phyloP scores from a whole-genome alignment of 345 rosid species.

The Barbarea vulgaris region DNA sequence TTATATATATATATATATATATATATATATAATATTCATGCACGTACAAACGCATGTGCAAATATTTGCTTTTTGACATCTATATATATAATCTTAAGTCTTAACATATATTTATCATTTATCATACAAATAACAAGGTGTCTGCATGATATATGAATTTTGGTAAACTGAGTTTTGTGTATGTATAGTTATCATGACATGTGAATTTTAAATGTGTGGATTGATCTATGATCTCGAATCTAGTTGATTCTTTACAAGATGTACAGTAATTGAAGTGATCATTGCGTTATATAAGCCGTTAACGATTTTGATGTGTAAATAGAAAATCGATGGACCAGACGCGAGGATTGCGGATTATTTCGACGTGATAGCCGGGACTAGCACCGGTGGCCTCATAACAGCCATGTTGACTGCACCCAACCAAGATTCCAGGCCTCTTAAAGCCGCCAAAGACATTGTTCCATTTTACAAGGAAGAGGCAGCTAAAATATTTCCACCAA shows the following conservation, averaged over 20 bases:
- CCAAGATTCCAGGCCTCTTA: constrained; percentile 43
- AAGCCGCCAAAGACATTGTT: constrained; percentile 51
- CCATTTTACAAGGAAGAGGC: constrained; percentile 48
- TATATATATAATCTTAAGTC: too few relatives aligned
- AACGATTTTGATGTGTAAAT: not conserved
- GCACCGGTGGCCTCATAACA: constrained; percentile 64
- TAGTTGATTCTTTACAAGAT: not conserved
- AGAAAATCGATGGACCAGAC: constrained; percentile 51
- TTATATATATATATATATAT: too few relatives aligned
- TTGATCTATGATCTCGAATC: not conserved
- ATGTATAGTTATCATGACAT: too few relatives aligned
- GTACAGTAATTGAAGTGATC: not conserved
- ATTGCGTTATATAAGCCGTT: not conserved
- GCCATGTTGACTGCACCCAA: constrained; percentile 60
- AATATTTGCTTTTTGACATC: too few relatives aligned
- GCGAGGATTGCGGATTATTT: constrained; percentile 62
- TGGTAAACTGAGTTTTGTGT: not conserved
- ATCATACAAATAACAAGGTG: too few relatives aligned
- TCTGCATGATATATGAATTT: too few relatives aligned
- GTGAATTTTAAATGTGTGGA: not conserved
- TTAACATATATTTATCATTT: too few relatives aligned
- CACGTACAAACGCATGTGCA: too few relatives aligned
- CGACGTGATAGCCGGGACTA: constrained; percentile 60
- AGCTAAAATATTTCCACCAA: constrained; percentile 45
- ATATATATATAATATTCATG: too few relatives aligned